These are phyloP conservation scores for Debaryomyces nepalensis DNA, from an alignment of 1,139 yeast genomes.

Conservation along the genomic window DNA sequence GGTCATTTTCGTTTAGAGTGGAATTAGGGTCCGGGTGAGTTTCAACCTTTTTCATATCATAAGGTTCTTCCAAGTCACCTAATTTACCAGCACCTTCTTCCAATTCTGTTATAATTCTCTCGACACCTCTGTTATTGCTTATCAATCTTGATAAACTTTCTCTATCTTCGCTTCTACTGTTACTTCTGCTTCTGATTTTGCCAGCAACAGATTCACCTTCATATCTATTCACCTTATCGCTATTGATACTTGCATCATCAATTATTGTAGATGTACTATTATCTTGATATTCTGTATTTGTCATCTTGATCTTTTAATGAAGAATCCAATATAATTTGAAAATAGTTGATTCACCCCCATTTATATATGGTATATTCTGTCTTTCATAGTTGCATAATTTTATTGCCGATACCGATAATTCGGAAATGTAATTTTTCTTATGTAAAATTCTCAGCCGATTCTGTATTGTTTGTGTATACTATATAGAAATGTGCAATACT, in stretches of 20 bases:
- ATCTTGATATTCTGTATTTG: slow-evolving; percentile 5
- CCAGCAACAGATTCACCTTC: not conserved
- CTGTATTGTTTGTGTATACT: not conserved
- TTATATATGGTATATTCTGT: too few relatives aligned
- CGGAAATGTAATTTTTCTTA: not conserved
- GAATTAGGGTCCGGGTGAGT: slow-evolving; percentile 43
- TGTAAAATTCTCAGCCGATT: not conserved
- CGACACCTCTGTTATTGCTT: slow-evolving; percentile 40
- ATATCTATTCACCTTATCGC: slow-evolving; percentile 1
- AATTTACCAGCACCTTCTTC: slow-evolving; percentile 48
- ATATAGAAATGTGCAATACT: not conserved
- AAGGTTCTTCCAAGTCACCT: slow-evolving; percentile 60
- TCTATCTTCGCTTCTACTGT: not conserved
- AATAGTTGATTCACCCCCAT: not conserved
- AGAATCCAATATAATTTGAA: not conserved
- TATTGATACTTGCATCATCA: slow-evolving; percentile 8
- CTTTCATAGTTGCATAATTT: too few relatives aligned
- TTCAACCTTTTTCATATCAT: slow-evolving; percentile 46
- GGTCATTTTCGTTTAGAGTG: slow-evolving; percentile 51
- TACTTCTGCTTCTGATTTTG: not conserved
- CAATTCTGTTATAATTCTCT: slow-evolving; percentile 35
- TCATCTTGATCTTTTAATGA: not conserved
- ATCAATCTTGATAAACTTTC: slow-evolving; percentile 15
- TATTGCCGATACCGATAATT: slow-evolving; percentile 10
- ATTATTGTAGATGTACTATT: slow-evolving; percentile 5